A percentile compares a stretch with the other conserved stretches of the same genome.
Conservation (phyloP, 495 filamentous ascomycete genomes). For the Penicillium goetzii region DNA sequence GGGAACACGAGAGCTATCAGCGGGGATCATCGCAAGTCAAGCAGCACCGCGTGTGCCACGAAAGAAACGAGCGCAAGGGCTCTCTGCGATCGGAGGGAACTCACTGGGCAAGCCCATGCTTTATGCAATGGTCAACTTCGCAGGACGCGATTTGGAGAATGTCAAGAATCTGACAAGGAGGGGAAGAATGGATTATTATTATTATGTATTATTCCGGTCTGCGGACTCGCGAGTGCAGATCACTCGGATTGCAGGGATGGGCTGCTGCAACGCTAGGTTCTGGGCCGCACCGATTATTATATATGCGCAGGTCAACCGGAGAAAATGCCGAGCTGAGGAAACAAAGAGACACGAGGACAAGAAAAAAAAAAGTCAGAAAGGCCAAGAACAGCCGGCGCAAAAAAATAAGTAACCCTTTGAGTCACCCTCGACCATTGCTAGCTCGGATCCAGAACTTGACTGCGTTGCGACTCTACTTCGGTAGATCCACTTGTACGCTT, state of each 20-base stretch:
- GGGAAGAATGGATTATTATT: not conserved
- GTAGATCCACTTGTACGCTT: conserved; percentile 10
- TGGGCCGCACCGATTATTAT: conserved; percentile 1
- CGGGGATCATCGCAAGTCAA: not conserved
- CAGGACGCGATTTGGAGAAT: not conserved
- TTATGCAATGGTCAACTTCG: conserved; percentile 2
- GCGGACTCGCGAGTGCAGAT: conserved; percentile 19
- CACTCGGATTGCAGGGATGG: conserved; percentile 25
- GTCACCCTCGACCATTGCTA: conserved; percentile 12
- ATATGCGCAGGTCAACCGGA: not conserved
- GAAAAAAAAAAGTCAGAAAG: not conserved
- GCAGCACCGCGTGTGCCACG: not conserved
- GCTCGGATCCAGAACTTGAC: not conserved
- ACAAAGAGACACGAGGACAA: not conserved
- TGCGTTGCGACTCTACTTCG: conserved; percentile 15
- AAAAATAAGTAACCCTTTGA: conserved; percentile 11
- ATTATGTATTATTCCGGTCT: not conserved
- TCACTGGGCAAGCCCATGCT: conserved; percentile 28
- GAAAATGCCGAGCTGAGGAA: conserved; percentile 3
- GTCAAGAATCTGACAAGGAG: not conserved
- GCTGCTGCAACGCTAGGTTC: conserved; percentile 8
- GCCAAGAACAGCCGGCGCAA: conserved; percentile 5
- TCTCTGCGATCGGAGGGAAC: not conserved
- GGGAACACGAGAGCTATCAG: conserved; percentile 21
- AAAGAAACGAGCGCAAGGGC: conserved; percentile 5